A percentile compares a stretch with the other conserved stretches of the same genome.
Conservation (phyloP, 75 land plant genomes). For the Azolla pinnata region DNA sequence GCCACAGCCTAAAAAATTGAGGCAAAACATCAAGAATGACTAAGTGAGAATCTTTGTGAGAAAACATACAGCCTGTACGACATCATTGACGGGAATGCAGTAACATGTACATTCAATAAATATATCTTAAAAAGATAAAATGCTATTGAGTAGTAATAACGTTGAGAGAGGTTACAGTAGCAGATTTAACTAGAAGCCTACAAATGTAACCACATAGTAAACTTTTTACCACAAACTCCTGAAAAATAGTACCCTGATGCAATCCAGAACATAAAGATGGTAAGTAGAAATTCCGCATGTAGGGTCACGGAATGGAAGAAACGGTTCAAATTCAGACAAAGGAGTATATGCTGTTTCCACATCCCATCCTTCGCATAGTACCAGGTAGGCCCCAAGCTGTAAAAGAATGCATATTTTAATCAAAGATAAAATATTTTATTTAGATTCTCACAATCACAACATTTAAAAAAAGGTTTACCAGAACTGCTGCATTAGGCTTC, state of each 20-base stretch:
- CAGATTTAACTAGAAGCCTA: too few relatives aligned
- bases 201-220: too few relatives aligned
- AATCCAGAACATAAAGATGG: conserved; percentile 35
- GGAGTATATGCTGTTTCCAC: conserved; percentile 34
- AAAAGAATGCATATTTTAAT: background rate
- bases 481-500: conserved; percentile 41
- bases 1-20: conserved; percentile 22
- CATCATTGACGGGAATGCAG: too few relatives aligned
- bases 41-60: background rate
- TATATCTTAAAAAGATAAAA: too few relatives aligned
- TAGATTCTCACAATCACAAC: background rate
- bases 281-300: conserved; percentile 42
- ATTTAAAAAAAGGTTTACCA: conserved; percentile 16
- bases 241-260: conserved; percentile 40
- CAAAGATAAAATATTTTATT: background rate
- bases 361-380: conserved; percentile 32
- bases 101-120: too few relatives aligned
- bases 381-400: conserved; percentile 50
- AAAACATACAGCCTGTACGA: background rate
- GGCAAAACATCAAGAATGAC: background rate
- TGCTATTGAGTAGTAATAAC: too few relatives aligned
- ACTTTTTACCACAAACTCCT: too few relatives aligned
- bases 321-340: conserved; percentile 33
- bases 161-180: too few relatives aligned
- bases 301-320: conserved; percentile 39